Percentiles rank a stretch among this genome's conserved stretches.
phyloP scores from a whole-genome alignment of 768 basidiomycete genomes.

The Infundibulicybe gibba region DNA sequence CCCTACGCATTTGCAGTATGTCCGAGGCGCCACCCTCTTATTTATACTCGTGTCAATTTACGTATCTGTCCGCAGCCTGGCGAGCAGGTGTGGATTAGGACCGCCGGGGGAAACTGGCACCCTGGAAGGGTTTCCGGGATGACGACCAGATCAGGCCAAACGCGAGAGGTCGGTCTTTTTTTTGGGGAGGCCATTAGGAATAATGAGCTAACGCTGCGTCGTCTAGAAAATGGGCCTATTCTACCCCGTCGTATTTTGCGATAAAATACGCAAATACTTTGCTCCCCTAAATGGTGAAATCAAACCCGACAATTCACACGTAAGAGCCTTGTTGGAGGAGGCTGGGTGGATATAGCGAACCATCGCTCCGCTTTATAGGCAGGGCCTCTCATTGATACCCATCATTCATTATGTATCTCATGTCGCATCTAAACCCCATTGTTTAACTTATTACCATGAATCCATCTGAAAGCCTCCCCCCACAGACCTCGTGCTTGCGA shows the following conservation, averaged over 20 bases:
- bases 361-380: not conserved
- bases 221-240: slow-evolving; percentile 45
- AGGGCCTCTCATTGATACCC: not conserved
- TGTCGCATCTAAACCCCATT: too few relatives aligned
- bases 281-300: slow-evolving; percentile 65
- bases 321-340: slow-evolving; percentile 42
- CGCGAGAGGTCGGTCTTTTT: slow-evolving; percentile 36
- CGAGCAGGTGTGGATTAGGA: slow-evolving; percentile 51
- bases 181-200: not conserved
- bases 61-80: slow-evolving; percentile 27
- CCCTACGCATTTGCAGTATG: slow-evolving; percentile 49
- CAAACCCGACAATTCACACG: slow-evolving; percentile 51
- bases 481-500: too few relatives aligned
- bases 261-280: slow-evolving; percentile 53
- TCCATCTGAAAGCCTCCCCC: too few relatives aligned
- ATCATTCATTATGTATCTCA: too few relatives aligned
- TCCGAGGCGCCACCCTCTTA: slow-evolving; percentile 9
- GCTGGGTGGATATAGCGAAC: slow-evolving; percentile 40
- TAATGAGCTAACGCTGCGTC: slow-evolving; percentile 1
- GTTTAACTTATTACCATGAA: too few relatives aligned
- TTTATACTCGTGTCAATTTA: slow-evolving; percentile 3
- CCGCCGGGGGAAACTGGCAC: slow-evolving; percentile 47
- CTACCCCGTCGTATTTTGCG: slow-evolving; percentile 49
- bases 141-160: slow-evolving; percentile 39
- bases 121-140: slow-evolving; percentile 44